Evolutionary conservation across 768 basidiomycete species (phyloP).

Genomic region (Phylloporus scabripes): DNA sequence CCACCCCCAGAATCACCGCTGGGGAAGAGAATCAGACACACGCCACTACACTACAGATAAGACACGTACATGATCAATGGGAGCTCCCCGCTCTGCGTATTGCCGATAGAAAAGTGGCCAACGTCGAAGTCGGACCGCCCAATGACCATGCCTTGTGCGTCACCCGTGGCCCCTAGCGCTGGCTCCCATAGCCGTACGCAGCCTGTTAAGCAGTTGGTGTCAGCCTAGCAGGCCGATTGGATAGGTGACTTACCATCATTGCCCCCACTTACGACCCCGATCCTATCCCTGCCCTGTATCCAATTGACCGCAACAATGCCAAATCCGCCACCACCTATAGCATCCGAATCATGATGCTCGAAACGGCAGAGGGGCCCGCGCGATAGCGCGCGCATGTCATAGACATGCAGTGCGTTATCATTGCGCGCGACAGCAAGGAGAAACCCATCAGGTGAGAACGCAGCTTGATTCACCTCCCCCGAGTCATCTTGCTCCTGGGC

Average conservation of each 20-base stretch:
- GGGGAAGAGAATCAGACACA: conserved; percentile 19
- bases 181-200: conserved; percentile 68
- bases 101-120: conserved; percentile 54
- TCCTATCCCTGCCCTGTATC: conserved; percentile 39
- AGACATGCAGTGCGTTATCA: conserved; percentile 57
- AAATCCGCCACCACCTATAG: conserved; percentile 30
- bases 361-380: conserved; percentile 45
- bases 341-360: conserved; percentile 38
- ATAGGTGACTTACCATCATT: conserved; percentile 47
- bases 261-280: conserved; percentile 57
- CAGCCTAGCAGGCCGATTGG: not conserved
- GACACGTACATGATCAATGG: conserved; percentile 56
- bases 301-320: conserved; percentile 52
- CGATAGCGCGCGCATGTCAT: conserved; percentile 53
- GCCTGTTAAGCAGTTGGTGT: conserved; percentile 31
- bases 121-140: conserved; percentile 54
- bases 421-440: conserved; percentile 56
- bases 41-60: not conserved
- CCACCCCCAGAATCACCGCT: conserved; percentile 50
- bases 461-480: conserved; percentile 44
- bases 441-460: conserved; percentile 56
- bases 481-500: conserved; percentile 9
- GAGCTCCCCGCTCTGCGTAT: conserved; percentile 46
- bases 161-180: conserved; percentile 32
- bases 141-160: conserved; percentile 43